Conservation (phyloP, 768 basidiomycete genomes). For the Lactarius pseudohatsudake region DNA sequence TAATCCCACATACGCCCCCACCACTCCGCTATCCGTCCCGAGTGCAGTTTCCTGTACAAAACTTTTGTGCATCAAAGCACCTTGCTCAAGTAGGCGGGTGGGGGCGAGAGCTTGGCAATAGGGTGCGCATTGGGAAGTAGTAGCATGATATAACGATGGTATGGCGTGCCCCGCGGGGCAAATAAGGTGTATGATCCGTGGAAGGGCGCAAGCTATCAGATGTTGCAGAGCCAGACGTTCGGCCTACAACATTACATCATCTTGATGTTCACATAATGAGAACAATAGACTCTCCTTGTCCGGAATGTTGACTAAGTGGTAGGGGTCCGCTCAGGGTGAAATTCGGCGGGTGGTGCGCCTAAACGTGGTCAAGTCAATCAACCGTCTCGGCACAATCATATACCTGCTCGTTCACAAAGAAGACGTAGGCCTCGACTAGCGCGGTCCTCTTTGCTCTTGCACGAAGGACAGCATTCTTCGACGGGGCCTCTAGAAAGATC, state of each 20-base stretch:
- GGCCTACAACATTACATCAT: slow-evolving; percentile 15
- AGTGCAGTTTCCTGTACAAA: slow-evolving; percentile 53
- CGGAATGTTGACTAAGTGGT: slow-evolving; percentile 71
- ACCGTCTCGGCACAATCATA: slow-evolving; percentile 23
- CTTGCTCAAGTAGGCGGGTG: slow-evolving; percentile 40
- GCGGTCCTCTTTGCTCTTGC: slow-evolving; percentile 35
- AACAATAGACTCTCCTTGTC: slow-evolving; percentile 57
- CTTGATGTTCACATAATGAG: too few relatives aligned
- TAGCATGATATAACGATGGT: slow-evolving; percentile 84
- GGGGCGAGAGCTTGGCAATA: slow-evolving; percentile 29
- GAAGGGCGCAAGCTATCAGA: slow-evolving; percentile 39
- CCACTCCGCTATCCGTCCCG: slow-evolving; percentile 38
- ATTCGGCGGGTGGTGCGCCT: slow-evolving; percentile 72
- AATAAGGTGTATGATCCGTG: slow-evolving; percentile 64
- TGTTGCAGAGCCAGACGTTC: slow-evolving; percentile 60
- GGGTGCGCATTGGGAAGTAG: slow-evolving; percentile 63
- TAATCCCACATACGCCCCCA: slow-evolving; percentile 50
- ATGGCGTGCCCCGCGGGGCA: slow-evolving; percentile 84
- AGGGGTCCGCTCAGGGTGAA: slow-evolving; percentile 75
- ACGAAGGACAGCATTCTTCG: slow-evolving; percentile 30
- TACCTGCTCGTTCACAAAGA: slow-evolving; percentile 64
- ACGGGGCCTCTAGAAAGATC: slow-evolving; percentile 37
- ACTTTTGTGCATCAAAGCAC: slow-evolving; percentile 62
- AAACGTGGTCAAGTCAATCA: background rate
- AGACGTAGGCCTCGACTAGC: slow-evolving; percentile 64